Evolutionary conservation across 345 rosid species (phyloP), one percentile per base, ranked within the genome.

Genomic region (Lagerstroemia speciosa): DNA sequence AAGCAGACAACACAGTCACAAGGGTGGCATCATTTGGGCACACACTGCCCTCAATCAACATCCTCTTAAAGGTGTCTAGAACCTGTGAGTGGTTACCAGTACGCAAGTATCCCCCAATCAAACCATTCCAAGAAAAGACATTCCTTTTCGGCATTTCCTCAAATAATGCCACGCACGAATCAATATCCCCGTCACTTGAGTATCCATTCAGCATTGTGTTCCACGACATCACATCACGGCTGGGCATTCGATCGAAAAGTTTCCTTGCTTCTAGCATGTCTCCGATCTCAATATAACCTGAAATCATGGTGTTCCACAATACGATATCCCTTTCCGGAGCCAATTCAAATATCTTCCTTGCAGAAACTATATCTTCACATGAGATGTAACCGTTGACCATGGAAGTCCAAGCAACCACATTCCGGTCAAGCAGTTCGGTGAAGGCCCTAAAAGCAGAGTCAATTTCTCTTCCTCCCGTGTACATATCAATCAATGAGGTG

Each of bases 151-250:
- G 83, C 86, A 93, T 91, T 73, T 86, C 87, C 46, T 86, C 84
- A 72, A 91, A 89, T 72, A 91, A 60, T 63, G 72, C 75, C 74
- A 79, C 78, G 71, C 83, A 85, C 33, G 80, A 83, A 69, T 75
- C 77, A 10, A 81, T 41, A 79, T 86, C 85, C 68, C 97, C 85
- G 30, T 65, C 60, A 72, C 36, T 78, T 0, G 92, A 92, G 65
- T 83, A 87, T 40, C 94, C 96, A 45, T 78, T 82, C 73, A 89
- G 74, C 72, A 86, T n/a, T 0, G 91, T 87, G 41, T 93, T 91
- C 98, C 98, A 91, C 1, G 93, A 86, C 88, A 93, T 93, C 0
- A 86, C 78, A 79, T 93, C 96, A 69, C 61, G 81, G 62, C 73
- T 72, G 2, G 91, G 92, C 88, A 87, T 87, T 66, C 15, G 78